phyloP scores from a whole-genome alignment of 129 eudicot species.

The Chrysanthemum makinoi region DNA sequence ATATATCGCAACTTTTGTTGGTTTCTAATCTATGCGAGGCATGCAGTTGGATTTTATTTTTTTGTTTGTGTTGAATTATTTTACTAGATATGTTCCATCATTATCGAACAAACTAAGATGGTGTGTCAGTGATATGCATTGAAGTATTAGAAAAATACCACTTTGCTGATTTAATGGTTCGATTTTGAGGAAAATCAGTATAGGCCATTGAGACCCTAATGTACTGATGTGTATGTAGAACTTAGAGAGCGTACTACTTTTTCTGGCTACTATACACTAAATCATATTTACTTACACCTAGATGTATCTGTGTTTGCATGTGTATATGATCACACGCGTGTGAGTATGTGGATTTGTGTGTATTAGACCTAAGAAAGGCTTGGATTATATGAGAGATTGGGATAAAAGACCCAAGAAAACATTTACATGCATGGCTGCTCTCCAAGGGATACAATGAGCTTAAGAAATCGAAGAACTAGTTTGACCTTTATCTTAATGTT shows the following conservation, averaged over 20 bases:
- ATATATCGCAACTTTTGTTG: not conserved
- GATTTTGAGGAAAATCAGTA: not conserved
- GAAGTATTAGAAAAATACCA: not conserved
- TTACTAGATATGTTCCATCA: not conserved
- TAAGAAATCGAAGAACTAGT: too few species aligned
- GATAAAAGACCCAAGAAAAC: not conserved
- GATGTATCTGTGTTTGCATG: not conserved
- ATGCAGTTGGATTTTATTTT: not conserved
- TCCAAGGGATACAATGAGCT: too few species aligned
- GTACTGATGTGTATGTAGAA: not conserved
- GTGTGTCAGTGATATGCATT: not conserved
- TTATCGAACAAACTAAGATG: not conserved
- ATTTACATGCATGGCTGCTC: not conserved
- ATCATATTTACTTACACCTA: not conserved
- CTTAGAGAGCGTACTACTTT: not conserved
- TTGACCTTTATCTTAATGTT: too few species aligned
- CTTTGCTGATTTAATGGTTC: not conserved
- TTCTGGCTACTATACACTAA: too few species aligned
- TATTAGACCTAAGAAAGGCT: not conserved
- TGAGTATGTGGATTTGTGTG: not conserved
- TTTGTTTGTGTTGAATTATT: conserved; percentile 1
- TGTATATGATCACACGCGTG: not conserved
- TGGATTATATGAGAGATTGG: too few species aligned
- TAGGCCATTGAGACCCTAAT: not conserved
- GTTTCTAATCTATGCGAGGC: too few species aligned